A percentile compares a stretch with the other conserved stretches of the same genome.
Conservation (phyloP, 31 red algal species). For the Odonthalia washingtoniensis region DNA sequence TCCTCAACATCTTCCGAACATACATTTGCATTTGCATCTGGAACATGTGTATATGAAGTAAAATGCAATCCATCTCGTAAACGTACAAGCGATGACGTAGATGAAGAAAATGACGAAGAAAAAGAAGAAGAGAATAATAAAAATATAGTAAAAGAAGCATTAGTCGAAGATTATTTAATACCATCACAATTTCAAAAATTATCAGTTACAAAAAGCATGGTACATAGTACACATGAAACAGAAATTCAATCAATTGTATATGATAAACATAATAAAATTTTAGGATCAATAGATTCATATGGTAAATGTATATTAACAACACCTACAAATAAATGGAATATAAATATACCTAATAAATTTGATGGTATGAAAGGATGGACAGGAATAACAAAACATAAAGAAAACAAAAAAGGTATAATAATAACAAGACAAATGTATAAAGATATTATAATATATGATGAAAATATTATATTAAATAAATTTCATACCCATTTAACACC, state of each 20-base stretch:
- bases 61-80: constrained; percentile 47
- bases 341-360: too few species aligned
- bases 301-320: too few species aligned
- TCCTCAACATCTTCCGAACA: constrained; percentile 21
- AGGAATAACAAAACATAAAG: too few species aligned
- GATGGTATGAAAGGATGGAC: too few species aligned
- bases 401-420: too few species aligned
- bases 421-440: too few species aligned
- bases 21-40: constrained; percentile 48
- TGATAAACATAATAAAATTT: constrained; percentile 13
- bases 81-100: constrained; percentile 10
- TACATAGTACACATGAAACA: constrained; percentile 50
- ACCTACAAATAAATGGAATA: too few species aligned
- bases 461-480: too few species aligned
- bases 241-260: constrained; percentile 71
- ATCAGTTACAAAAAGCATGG: neutral
- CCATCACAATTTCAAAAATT: constrained; percentile 30
- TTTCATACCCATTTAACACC: too few species aligned
- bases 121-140: neutral
- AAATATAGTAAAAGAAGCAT: constrained; percentile 38
- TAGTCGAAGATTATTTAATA: constrained; percentile 78
- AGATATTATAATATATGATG: too few species aligned
- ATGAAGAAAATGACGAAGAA: neutral
- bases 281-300: constrained; percentile 71
- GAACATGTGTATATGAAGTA: constrained; percentile 29